Evolutionary conservation across 2,329 filamentous ascomycete genomes (phyloP), one percentile per base, ranked within the genome.

Genomic region (Orbilia oligospora): DNA sequence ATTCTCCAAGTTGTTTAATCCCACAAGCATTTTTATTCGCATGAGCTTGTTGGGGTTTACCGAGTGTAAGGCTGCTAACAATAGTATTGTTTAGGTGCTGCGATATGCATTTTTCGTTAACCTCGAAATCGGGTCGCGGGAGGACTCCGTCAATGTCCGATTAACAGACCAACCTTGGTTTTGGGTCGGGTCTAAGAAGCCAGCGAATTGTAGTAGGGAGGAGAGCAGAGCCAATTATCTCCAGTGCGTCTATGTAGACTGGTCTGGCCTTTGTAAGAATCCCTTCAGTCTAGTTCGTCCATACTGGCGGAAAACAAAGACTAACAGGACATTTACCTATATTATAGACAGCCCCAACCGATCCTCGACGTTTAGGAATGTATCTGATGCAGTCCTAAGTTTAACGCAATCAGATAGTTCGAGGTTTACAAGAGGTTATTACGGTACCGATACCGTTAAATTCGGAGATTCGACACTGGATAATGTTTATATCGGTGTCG

Each of bases 401-500:
- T 18, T 76, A 12, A 41, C 48, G 3, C 66, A 70, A 49, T 76
- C 72, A n/a, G 72, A 76, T 14, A 22, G 22, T 2, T 51, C 38
- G 1, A 51, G 66, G 3, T 76, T 51, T 30, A 66, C 72, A 5
- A 51, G 61, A 66, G 72, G 72, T 1, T 76, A 70, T 18, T 76
- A 71, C 30, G 72, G 72, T 18, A 76, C 72, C 12, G 72, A 76
- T 27, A 76, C 66, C 0, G 58, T 76, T 14, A 76, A 38, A 16
- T 71, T 76, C 16, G 72, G 72, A 5, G 36, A 30, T 3, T 48
- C 66, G 22, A 44, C 41, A 5, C 51, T 76, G 24, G 66, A 71
- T 24, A 76, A 76, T 61, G 72, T 76, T 14, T 76, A 76, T 12
- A 66, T 76, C n/a, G 72, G 72, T 24, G 66, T 76, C 22, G 66